Evolutionary conservation across 306 rosid species (phyloP).

Genomic region (Corylus avellana): DNA sequence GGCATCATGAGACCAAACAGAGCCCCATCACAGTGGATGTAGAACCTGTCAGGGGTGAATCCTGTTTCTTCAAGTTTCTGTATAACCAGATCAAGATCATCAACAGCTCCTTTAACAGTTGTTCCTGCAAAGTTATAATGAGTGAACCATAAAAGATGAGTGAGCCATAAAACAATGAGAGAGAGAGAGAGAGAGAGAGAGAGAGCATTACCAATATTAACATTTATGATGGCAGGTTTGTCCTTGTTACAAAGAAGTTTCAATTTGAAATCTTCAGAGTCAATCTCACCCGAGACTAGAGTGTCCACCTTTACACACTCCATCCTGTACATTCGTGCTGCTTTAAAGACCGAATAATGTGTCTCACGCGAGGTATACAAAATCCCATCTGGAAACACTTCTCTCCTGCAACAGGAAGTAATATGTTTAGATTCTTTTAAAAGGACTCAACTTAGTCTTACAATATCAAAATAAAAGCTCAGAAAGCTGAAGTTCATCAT

Average conservation of each 20-base stretch:
- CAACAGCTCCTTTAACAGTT: conserved; percentile 65
- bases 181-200: not conserved
- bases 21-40: conserved; percentile 60
- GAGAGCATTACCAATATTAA: conserved; percentile 48
- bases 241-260: conserved; percentile 48
- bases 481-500: not conserved
- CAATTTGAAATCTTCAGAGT: conserved; percentile 52
- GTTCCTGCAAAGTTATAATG: conserved; percentile 38
- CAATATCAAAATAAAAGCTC: no score
- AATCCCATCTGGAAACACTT: conserved; percentile 61
- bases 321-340: conserved; percentile 60
- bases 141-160: conserved; percentile 9
- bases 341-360: conserved; percentile 54
- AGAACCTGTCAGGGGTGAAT: conserved; percentile 48
- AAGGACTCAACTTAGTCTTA: not conserved
- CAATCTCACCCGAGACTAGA: conserved; percentile 54
- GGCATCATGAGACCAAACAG: conserved; percentile 75
- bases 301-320: conserved; percentile 49
- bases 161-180: not conserved
- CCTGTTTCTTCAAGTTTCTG: conserved; percentile 59
- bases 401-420: conserved; percentile 45
- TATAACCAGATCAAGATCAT: conserved; percentile 59
- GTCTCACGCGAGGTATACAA: conserved; percentile 64
- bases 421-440: not conserved
- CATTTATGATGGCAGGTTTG: conserved; percentile 63